Conservation (phyloP, 2,329 filamentous ascomycete species). For the Exophiala alcalophila region DNA sequence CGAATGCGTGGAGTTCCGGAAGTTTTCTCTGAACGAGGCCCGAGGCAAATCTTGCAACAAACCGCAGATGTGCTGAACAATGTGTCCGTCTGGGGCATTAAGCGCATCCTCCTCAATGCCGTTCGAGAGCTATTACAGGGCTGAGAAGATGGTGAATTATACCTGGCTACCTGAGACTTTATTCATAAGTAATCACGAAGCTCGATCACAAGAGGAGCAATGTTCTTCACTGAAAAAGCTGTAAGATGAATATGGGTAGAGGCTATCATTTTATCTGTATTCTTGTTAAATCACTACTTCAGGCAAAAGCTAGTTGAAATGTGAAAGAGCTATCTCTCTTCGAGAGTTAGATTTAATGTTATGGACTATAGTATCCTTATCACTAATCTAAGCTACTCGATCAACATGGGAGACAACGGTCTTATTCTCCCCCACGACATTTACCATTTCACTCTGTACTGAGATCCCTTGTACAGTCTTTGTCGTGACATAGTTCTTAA, state of each 20-base stretch:
- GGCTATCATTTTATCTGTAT: background rate
- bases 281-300: background rate
- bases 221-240: background rate
- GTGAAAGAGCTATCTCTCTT: background rate
- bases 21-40: background rate
- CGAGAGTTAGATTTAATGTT: background rate
- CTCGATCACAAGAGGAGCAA: background rate
- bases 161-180: background rate
- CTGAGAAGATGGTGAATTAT: background rate
- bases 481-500: constrained; percentile 13
- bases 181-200: background rate
- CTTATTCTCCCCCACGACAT: constrained; percentile 4
- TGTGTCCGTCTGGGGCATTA: constrained; percentile 6
- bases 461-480: constrained; percentile 14
- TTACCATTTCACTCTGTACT: constrained; percentile 3
- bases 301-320: background rate
- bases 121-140: background rate
- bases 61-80: constrained; percentile 4
- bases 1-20: constrained; percentile 4
- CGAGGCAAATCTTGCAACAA: constrained; percentile 3
- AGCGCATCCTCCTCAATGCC: constrained; percentile 1
- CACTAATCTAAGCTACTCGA: background rate
- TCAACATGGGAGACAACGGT: constrained; percentile 3
- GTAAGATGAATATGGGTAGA: no score
- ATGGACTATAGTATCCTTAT: background rate